Percentiles rank a stretch among this genome's conserved stretches.
phyloP scores from a whole-genome alignment of 495 filamentous ascomycete species.

The Penicillium arizonense region DNA sequence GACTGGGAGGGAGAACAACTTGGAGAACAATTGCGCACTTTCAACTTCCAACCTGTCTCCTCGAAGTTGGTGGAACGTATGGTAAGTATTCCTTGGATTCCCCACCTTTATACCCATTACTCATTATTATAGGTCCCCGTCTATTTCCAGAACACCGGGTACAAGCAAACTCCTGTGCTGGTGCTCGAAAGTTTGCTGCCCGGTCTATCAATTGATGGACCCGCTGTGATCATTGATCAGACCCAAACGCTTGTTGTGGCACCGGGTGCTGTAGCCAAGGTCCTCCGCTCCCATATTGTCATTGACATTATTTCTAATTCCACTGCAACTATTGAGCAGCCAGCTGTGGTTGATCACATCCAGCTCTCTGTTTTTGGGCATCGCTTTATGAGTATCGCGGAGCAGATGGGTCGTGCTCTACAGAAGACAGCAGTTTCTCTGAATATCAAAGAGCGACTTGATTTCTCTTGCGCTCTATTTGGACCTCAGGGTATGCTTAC shows the following conservation, averaged over 20 bases:
- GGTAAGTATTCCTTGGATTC: too few species aligned
- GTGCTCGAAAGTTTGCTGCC: too few species aligned
- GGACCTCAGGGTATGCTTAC: slow-evolving; percentile 52
- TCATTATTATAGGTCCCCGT: too few species aligned
- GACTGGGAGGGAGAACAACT: too few species aligned
- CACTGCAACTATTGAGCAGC: too few species aligned
- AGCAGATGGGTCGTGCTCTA: slow-evolving; percentile 94
- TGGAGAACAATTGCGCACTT: too few species aligned
- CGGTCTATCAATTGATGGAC: slow-evolving; percentile 45
- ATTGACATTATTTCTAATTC: slow-evolving; percentile 54
- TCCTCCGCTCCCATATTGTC: slow-evolving; percentile 44
- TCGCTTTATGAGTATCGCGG: slow-evolving; percentile 97
- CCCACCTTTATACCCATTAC: too few species aligned
- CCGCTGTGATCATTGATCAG: slow-evolving; percentile 88
- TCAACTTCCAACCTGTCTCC: too few species aligned
- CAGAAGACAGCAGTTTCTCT: slow-evolving; percentile 98
- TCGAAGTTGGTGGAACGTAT: too few species aligned
- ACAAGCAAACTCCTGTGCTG: too few species aligned
- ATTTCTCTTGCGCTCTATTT: slow-evolving; percentile 96
- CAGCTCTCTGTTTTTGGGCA: slow-evolving; percentile 95
- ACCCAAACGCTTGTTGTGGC: slow-evolving; percentile 97
- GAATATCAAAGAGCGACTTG: slow-evolving; percentile 95
- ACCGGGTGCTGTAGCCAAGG: slow-evolving; percentile 60
- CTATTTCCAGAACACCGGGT: too few species aligned
- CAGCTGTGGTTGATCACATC: slow-evolving; percentile 71